Conservation (phyloP, 805 yeast species). For the Candida maris region DNA sequence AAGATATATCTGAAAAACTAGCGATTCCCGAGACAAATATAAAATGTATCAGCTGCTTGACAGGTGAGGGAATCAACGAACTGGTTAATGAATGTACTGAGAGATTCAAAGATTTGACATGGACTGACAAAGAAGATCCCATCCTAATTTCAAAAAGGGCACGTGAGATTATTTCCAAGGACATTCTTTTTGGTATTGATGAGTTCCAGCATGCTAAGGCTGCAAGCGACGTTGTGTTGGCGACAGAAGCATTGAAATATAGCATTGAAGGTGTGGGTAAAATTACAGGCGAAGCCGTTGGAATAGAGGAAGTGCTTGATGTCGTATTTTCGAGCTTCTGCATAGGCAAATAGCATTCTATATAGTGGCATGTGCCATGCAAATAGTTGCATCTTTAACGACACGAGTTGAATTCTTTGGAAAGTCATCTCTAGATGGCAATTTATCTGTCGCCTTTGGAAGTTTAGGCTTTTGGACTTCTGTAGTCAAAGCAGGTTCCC, state of each 20-base stretch:
- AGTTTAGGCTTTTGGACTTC: not conserved
- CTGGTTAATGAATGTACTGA: constrained; percentile 41
- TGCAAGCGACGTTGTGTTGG: constrained; percentile 70
- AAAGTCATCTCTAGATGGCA: too few species aligned
- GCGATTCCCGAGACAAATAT: constrained; percentile 26
- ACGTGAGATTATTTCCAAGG: constrained; percentile 67
- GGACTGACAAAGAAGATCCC: constrained; percentile 56
- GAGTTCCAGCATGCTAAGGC: constrained; percentile 51
- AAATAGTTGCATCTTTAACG: too few species aligned
- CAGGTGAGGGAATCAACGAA: constrained; percentile 45
- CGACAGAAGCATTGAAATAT: constrained; percentile 68
- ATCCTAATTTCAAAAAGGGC: constrained; percentile 71
- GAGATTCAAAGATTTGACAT: constrained; percentile 47
- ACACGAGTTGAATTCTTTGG: too few species aligned
- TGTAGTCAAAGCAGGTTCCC: not conserved
- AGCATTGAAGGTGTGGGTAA: constrained; percentile 87
- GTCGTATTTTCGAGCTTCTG: constrained; percentile 91
- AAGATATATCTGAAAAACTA: constrained; percentile 21
- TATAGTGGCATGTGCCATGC: too few species aligned
- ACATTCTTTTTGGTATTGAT: constrained; percentile 72
- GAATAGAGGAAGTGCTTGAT: constrained; percentile 86
- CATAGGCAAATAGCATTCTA: constrained; percentile 79
- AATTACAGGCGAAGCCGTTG: constrained; percentile 85
- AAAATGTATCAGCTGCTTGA: constrained; percentile 58
- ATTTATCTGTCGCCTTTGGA: too few species aligned